A percentile compares a stretch with the other conserved stretches of the same genome.
Conservation (phyloP, 805 yeast species). For the Ogataea chonburiensis region DNA sequence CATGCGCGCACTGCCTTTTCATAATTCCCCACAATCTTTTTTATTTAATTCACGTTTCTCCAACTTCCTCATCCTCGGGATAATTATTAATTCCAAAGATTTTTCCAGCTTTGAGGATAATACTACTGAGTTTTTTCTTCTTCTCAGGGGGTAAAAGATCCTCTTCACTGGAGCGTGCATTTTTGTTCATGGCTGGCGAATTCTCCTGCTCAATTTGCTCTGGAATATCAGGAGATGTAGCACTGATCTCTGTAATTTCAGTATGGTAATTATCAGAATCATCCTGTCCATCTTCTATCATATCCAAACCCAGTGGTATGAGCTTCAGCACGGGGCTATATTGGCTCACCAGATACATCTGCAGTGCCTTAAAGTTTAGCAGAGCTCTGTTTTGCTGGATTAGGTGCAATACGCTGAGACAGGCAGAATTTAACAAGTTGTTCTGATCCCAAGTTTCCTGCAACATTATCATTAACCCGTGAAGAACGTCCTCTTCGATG, state of each 20-base stretch:
- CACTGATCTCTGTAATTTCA: slow-evolving; percentile 22
- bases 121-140: slow-evolving; percentile 21
- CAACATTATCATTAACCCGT: slow-evolving; percentile 47
- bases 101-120: slow-evolving; percentile 21
- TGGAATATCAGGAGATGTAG: slow-evolving; percentile 22
- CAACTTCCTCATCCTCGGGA: slow-evolving; percentile 7
- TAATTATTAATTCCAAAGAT: slow-evolving; percentile 16
- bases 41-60: slow-evolving; percentile 3
- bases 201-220: slow-evolving; percentile 11
- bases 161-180: slow-evolving; percentile 15
- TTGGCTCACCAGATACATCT: slow-evolving; percentile 21
- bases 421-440: slow-evolving; percentile 70
- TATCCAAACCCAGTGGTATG: slow-evolving; percentile 25
- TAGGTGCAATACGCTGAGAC: slow-evolving; percentile 53
- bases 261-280: slow-evolving; percentile 8
- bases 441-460: slow-evolving; percentile 47
- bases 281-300: slow-evolving; percentile 7
- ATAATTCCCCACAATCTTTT: slow-evolving; percentile 10
- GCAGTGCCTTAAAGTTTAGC: slow-evolving; percentile 22
- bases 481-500: slow-evolving; percentile 54
- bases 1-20: slow-evolving; percentile 7
- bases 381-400: slow-evolving; percentile 22
- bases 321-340: slow-evolving; percentile 17
- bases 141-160: slow-evolving; percentile 19
- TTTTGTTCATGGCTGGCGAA: slow-evolving; percentile 10